Percentiles rank a stretch among this genome's conserved stretches.
Conservation (phyloP, 2,329 filamentous ascomycete species). For the Fusarium sublunatum region DNA sequence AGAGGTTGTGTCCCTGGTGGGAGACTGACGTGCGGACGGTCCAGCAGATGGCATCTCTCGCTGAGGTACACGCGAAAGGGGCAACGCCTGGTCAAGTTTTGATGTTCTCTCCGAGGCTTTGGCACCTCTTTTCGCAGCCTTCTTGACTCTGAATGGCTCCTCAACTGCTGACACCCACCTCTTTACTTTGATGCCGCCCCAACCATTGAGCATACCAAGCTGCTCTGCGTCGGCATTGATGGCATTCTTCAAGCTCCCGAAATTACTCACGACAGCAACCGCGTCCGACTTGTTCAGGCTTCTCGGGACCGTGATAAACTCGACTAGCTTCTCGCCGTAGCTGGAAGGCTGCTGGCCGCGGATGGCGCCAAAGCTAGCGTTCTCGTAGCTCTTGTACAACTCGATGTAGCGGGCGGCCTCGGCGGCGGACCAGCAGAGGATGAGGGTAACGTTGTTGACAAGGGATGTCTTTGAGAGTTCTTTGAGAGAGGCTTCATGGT, state of each 20-base stretch:
- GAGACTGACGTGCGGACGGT: slow-evolving; percentile 37
- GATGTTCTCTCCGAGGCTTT: slow-evolving; percentile 44
- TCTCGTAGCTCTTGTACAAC: slow-evolving; percentile 93
- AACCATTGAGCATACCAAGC: slow-evolving; percentile 84
- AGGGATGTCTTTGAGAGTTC: slow-evolving; percentile 93
- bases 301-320: slow-evolving; percentile 91
- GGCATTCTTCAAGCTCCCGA: slow-evolving; percentile 87
- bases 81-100: slow-evolving; percentile 54
- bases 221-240: slow-evolving; percentile 90
- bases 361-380: slow-evolving; percentile 83
- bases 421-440: slow-evolving; percentile 93
- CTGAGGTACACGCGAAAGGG: slow-evolving; percentile 55
- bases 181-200: slow-evolving; percentile 95
- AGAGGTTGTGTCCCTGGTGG: slow-evolving; percentile 25
- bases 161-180: slow-evolving; percentile 84
- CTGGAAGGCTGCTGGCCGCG: slow-evolving; percentile 84
- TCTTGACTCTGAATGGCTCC: slow-evolving; percentile 84
- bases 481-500: slow-evolving; percentile 89
- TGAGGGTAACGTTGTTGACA: slow-evolving; percentile 90
- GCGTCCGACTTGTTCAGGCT: slow-evolving; percentile 96
- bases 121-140: slow-evolving; percentile 66
- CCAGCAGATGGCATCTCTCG: slow-evolving; percentile 52
- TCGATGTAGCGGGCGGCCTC: slow-evolving; percentile 96
- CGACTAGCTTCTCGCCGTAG: slow-evolving; percentile 87
- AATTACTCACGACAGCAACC: slow-evolving; percentile 87